Evolutionary conservation across 345 rosid genomes (phyloP), one percentile per base, ranked within the genome.

Genomic region (Geranium rotundifolium): DNA sequence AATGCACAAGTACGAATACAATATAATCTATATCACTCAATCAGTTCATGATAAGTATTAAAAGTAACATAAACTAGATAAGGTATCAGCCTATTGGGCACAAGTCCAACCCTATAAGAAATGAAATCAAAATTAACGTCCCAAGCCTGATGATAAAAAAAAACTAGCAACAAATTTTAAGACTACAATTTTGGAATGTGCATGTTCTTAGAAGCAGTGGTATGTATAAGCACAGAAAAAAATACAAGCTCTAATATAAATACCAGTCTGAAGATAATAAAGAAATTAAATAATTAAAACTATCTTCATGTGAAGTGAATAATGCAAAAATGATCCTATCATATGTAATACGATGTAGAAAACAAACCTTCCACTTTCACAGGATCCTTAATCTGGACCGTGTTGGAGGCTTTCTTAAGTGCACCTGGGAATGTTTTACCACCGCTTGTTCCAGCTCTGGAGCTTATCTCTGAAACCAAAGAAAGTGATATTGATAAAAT

Each of bases 341-440:
- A 46, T 46, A 46, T 4, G 17, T 2, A 8, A 67, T 27, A 56
- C n/a, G 37, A 58, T 29, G 30, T n/a, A 55, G 66, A 66, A 71
- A 76, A n/a, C 70, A 62, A 72, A 92, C 97, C 97, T 86, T 92
- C 92, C 70, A 76, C 70, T 81, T 85, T 87, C 60, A 80, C 49
- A 54, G 5, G 67, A 66, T 88, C 82, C 72, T 84, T 90, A 65
- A 57, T 72, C 68, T 75, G 86, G 67, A 69, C 63, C 61, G 62
- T 64, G 57, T 75, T 79, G 57, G 76, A 76, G 64, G 79, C 71
- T 77, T 74, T 87, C 78, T 83, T 80, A 54, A 65, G 76, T 57
- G 79, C 68, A 74, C 62, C 61, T 37, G 71, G 65, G 61, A 41
- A 68, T 58, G 65, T 19, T 58, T 65, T 73, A 68, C 67, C 62